A percentile compares a stretch with the other conserved stretches of the same genome.
Conservation (phyloP, 208 protist genomes). For the Leishmania braziliensis region DNA sequence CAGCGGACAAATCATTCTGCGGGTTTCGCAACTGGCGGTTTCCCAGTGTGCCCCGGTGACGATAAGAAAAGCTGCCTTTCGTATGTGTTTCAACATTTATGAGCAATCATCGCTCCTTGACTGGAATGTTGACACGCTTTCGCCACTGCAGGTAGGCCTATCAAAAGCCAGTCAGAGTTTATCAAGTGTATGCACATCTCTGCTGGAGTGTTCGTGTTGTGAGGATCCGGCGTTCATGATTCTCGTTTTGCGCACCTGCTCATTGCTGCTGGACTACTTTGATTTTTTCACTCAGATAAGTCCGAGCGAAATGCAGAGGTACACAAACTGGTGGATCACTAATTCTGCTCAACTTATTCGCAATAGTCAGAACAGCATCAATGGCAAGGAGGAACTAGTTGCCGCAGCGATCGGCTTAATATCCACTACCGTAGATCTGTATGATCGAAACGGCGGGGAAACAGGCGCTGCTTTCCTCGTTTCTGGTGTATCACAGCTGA, state of each 20-base stretch:
- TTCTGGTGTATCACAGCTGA: constrained; percentile 32
- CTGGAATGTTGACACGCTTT: constrained; percentile 82
- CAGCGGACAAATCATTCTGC: constrained; percentile 70
- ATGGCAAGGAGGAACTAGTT: constrained; percentile 53
- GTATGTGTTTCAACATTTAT: constrained; percentile 88
- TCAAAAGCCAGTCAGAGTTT: constrained; percentile 62
- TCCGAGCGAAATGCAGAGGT: constrained; percentile 33
- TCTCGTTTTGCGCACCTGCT: constrained; percentile 68
- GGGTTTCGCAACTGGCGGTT: constrained; percentile 55
- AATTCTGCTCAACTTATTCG: constrained; percentile 53
- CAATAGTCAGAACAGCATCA: constrained; percentile 23
- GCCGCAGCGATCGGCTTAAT: constrained; percentile 74
- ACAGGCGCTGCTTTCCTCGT: constrained; percentile 45
- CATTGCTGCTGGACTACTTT: constrained; percentile 86
- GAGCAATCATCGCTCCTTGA: constrained; percentile 82
- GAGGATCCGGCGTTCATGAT: constrained; percentile 62
- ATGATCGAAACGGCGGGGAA: constrained; percentile 69
- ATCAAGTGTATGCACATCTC: constrained; percentile 59
- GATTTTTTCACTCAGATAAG: constrained; percentile 62
- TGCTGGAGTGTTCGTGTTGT: constrained; percentile 56
- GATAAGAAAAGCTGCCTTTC: constrained; percentile 79
- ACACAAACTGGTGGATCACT: constrained; percentile 54
- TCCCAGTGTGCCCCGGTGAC: constrained; percentile 27
- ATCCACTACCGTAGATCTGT: constrained; percentile 50
- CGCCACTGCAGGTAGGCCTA: constrained; percentile 75